phyloP scores from a whole-genome alignment of 2,329 filamentous ascomycete species.

The Dactylellina sp. region DNA sequence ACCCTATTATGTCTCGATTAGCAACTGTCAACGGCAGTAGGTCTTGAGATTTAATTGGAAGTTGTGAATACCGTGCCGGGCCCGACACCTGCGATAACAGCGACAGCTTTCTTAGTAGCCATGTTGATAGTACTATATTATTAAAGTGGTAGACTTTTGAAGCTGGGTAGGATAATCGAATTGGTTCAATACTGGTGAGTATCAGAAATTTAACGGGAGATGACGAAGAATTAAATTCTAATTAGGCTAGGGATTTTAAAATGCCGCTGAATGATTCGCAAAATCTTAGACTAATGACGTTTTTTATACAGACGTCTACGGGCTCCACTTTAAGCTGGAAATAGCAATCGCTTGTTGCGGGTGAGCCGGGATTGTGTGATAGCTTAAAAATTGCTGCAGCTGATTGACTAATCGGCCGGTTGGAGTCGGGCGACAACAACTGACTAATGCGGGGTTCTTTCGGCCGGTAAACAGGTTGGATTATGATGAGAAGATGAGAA shows the following conservation, averaged over 20 bases:
- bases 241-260: too few relatives aligned
- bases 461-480: conserved; percentile 29
- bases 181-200: too few relatives aligned
- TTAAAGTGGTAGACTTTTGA: neutral
- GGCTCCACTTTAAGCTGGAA: neutral
- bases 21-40: too few relatives aligned
- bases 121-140: conserved; percentile 29
- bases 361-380: neutral
- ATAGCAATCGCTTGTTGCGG: neutral
- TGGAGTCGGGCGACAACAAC: conserved; percentile 25
- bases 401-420: conserved; percentile 43
- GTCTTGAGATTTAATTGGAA: neutral
- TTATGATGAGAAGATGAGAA: too few relatives aligned
- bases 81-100: conserved; percentile 78
- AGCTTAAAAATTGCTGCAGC: conserved; percentile 18
- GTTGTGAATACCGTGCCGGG: conserved; percentile 68
- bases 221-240: neutral
- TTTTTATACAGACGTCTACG: conserved; percentile 6
- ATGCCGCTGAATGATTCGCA: too few relatives aligned
- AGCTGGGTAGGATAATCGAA: too few relatives aligned
- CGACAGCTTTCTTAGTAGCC: conserved; percentile 62
- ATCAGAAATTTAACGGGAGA: too few relatives aligned
- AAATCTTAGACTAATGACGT: conserved; percentile 26
- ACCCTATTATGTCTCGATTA: too few relatives aligned
- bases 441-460: conserved; percentile 20